Base-by-base conservation (phyloP, 352 stramenopile genomes). In the Globisporangium polare region DNA sequence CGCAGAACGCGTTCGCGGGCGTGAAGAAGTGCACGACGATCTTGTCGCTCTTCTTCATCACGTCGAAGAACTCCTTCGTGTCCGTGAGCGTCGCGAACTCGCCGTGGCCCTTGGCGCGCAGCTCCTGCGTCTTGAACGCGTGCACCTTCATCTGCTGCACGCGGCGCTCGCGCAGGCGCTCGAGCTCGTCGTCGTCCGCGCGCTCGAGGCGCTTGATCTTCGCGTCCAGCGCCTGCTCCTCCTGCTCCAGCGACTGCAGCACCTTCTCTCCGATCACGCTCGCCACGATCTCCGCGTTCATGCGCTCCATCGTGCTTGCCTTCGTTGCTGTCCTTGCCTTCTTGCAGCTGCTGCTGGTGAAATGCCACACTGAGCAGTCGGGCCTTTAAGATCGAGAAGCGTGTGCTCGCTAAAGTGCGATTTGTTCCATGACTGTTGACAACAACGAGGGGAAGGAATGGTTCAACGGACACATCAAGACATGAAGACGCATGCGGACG, bases 21-120 rank as follows among this genome's bases (percentile, higher is more conserved):
- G 96, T 90, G 75, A 98, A 98, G 72, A 99, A 99, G 80, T 99
- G 96, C 49, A 98, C 82, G 26, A 99, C 86, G 31, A 97, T 74
- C 49, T 89, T 82, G 54, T 97, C 79, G 56, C 84, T 97, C 51
- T 81, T 74, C 70, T 99, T 99, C 67, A 97, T 89, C 2, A 83
- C 86, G 27, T 97, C 80, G 66, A 99, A 99, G 73, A 99, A 99
- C 33, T 97, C 92, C 52, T 96, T 86, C 42, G 92, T 95, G 73
- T 96, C 92, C 17, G 79, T 81, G 47, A 99, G 81, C 65, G 96
- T 94, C 49, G 75, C 58, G 70, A 97, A 98, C 45, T 88, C 80
- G 58, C 89, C 89, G 74, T 97, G 89, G 27, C 89, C 89, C 47
- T 87, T 74, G 31, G 84, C 75, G 31, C 86, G 83, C 58, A 93